Percentiles rank a stretch among this genome's conserved stretches.
Conservation (phyloP, 805 yeast genomes). For the Candida insectalens region DNA sequence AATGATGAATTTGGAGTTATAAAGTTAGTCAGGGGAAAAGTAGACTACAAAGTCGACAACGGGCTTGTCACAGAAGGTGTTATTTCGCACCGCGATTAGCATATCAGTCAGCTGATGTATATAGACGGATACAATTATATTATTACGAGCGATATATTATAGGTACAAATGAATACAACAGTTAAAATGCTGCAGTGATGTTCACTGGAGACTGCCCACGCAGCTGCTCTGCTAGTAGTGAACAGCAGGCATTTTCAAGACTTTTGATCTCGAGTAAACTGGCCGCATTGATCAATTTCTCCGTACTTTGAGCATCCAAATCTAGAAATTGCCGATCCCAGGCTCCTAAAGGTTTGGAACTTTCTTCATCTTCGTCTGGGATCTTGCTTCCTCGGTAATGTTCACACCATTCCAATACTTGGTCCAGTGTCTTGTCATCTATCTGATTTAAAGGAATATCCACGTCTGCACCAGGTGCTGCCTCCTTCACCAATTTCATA, state of each 20-base stretch:
- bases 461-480: conserved; percentile 11
- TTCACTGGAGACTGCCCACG: conserved; percentile 67
- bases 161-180: too few species aligned
- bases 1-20: conserved; percentile 6
- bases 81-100: too few species aligned
- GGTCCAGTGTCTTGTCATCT: conserved; percentile 66
- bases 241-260: conserved; percentile 60
- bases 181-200: conserved; percentile 62
- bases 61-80: conserved; percentile 4
- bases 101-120: too few species aligned
- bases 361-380: conserved; percentile 54
- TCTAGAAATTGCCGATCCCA: conserved; percentile 89
- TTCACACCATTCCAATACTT: conserved; percentile 85
- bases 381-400: conserved; percentile 68
- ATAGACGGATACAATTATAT: too few species aligned
- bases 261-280: conserved; percentile 65
- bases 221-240: conserved; percentile 69
- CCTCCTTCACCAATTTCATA: conserved; percentile 72
- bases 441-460: conserved; percentile 70
- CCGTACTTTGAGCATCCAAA: conserved; percentile 77
- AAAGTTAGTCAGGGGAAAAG: conserved; percentile 9
- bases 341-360: conserved; percentile 47
- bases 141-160: too few species aligned
- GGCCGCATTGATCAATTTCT: conserved; percentile 69
- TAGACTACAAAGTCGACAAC: conserved; percentile 7